A percentile compares a stretch with the other conserved stretches of the same genome.
Evolutionary conservation across 2,329 filamentous ascomycete genomes (phyloP).

Genomic region (Aureobasidium leucospermi): DNA sequence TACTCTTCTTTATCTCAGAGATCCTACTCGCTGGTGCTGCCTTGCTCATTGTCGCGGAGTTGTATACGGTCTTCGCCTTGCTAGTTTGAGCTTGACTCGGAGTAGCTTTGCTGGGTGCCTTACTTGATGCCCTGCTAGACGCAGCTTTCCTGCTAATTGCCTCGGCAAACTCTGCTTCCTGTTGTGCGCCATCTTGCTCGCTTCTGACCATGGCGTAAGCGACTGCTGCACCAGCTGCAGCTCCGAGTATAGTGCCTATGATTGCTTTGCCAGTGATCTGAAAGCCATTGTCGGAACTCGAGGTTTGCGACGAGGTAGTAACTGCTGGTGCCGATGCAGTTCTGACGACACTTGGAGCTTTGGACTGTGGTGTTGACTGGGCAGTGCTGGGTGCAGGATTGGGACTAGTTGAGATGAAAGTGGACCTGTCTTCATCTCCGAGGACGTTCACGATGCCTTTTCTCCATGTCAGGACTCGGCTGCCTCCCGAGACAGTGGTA

Average conservation of each 20-base stretch:
- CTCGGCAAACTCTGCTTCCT: conserved; percentile 35
- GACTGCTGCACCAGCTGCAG: conserved; percentile 67
- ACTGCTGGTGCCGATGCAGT: neutral
- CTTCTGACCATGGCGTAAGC: conserved; percentile 67
- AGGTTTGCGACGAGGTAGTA: conserved; percentile 20
- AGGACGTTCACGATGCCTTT: conserved; percentile 20
- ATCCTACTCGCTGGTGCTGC: conserved; percentile 14
- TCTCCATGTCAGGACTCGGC: conserved; percentile 41
- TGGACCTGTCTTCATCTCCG: conserved; percentile 24
- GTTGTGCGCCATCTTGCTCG: conserved; percentile 43
- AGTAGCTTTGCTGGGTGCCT: conserved; percentile 18
- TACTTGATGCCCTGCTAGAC: conserved; percentile 14
- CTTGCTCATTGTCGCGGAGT: conserved; percentile 6
- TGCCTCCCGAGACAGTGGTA: conserved; percentile 21
- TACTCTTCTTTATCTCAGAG: neutral
- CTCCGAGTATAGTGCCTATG: conserved; percentile 69
- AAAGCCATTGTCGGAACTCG: conserved; percentile 9
- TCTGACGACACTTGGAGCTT: neutral
- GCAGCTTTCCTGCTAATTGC: conserved; percentile 10
- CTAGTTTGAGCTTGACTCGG: conserved; percentile 16
- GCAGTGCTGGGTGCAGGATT: conserved; percentile 7
- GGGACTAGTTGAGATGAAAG: neutral
- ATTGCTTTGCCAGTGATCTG: conserved; percentile 21
- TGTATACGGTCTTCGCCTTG: conserved; percentile 13
- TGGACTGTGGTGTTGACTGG: neutral